A percentile compares a stretch with the other conserved stretches of the same genome.
These are phyloP conservation scores for Glonium stellatum DNA, from an alignment of 495 filamentous ascomycete genomes.

Conservation along the genomic window DNA sequence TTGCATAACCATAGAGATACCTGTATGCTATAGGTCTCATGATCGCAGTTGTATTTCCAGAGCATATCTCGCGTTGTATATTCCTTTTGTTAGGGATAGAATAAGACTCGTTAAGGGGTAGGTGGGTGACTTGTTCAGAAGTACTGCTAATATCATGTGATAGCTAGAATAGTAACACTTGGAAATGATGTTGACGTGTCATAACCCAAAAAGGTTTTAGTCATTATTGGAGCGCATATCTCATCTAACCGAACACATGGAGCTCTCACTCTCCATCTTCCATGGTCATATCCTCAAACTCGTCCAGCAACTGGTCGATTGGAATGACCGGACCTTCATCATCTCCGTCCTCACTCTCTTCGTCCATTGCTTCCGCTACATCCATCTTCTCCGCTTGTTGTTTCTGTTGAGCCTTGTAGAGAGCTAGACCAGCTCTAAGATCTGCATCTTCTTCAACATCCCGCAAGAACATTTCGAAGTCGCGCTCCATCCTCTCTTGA, in stretches of 20 bases:
- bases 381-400: conserved; percentile 42
- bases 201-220: background rate
- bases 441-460: conserved; percentile 96
- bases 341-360: conserved; percentile 34
- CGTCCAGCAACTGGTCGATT: conserved; percentile 42
- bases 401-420: conserved; percentile 67
- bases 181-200: background rate
- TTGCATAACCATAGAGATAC: too few relatives aligned
- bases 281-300: conserved; percentile 38
- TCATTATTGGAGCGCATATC: background rate
- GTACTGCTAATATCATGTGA: too few relatives aligned
- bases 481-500: conserved; percentile 72
- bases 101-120: too few relatives aligned
- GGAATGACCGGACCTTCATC: conserved; percentile 38
- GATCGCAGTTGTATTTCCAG: too few relatives aligned
- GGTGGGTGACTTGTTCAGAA: too few relatives aligned
- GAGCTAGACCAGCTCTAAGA: conserved; percentile 67
- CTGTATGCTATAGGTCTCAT: too few relatives aligned
- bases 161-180: too few relatives aligned
- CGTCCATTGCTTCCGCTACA: conserved; percentile 51
- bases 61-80: too few relatives aligned
- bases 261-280: conserved; percentile 22
- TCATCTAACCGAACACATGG: background rate
- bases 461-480: conserved; percentile 94
- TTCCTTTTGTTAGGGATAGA: too few relatives aligned